These are phyloP conservation scores for Penicillium simplicissimum DNA, from an alignment of 495 filamentous ascomycete genomes.

Conservation along the genomic window DNA sequence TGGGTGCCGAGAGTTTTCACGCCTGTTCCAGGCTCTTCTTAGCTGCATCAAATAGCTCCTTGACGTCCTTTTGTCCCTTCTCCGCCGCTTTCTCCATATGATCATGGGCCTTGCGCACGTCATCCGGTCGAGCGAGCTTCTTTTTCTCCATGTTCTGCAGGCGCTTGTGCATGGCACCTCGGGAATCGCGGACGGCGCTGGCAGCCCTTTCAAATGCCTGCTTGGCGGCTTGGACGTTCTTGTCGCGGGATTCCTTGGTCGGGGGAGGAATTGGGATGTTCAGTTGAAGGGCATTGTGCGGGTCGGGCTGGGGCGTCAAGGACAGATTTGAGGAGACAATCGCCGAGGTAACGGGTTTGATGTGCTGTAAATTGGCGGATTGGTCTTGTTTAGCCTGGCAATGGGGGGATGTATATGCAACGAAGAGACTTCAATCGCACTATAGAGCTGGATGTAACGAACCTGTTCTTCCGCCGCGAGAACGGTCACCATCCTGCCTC, in stretches of 20 bases:
- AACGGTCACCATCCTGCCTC: constrained; percentile 65
- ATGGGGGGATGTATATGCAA: not conserved
- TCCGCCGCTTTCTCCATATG: constrained; percentile 77
- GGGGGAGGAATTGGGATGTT: constrained; percentile 69
- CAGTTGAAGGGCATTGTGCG: constrained; percentile 69
- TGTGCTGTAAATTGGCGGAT: constrained; percentile 42
- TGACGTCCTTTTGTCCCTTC: constrained; percentile 65
- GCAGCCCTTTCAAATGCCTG: constrained; percentile 62
- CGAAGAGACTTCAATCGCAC: not conserved
- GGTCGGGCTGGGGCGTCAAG: constrained; percentile 70
- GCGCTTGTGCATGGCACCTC: constrained; percentile 61
- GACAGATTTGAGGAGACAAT: constrained; percentile 67
- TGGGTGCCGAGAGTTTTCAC: constrained; percentile 8
- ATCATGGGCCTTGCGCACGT: constrained; percentile 63
- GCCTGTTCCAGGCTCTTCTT: constrained; percentile 58
- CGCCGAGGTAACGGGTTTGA: constrained; percentile 72
- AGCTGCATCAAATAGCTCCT: constrained; percentile 65
- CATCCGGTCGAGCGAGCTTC: constrained; percentile 62
- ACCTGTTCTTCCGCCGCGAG: constrained; percentile 65
- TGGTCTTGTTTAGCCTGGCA: constrained; percentile 1
- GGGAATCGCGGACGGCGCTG: constrained; percentile 53
- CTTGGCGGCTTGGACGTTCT: constrained; percentile 54
- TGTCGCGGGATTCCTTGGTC: constrained; percentile 61
- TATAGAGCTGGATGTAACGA: constrained; percentile 19
- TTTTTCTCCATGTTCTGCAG: constrained; percentile 59